phyloP scores from a whole-genome alignment of 768 basidiomycete genomes.

The Rhodotorula sphaerocarpa region DNA sequence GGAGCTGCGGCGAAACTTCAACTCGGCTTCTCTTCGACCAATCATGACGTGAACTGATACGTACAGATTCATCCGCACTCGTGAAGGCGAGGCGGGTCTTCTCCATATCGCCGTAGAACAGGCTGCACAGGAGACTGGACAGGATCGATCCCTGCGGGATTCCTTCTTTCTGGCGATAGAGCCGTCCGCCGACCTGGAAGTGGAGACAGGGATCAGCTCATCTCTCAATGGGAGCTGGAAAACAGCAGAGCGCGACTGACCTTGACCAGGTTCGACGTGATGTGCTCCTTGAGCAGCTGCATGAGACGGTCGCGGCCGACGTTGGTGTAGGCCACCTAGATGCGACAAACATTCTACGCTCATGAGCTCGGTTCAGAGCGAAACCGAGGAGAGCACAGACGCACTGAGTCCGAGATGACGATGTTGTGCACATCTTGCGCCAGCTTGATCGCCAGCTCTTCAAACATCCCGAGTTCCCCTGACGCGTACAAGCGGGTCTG shows the following conservation, averaged over 20 bases:
- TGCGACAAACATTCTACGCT: neutral
- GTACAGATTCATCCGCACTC: constrained; percentile 56
- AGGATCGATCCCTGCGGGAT: constrained; percentile 97
- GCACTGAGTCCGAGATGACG: constrained; percentile 77
- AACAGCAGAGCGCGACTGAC: constrained; percentile 46
- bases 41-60: constrained; percentile 37
- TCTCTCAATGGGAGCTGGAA: no score
- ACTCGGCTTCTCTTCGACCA: neutral
- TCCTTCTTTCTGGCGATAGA: constrained; percentile 80
- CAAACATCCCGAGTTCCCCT: constrained; percentile 73
- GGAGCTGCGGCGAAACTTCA: constrained; percentile 49
- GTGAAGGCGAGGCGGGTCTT: constrained; percentile 50
- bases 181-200: constrained; percentile 65
- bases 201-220: neutral
- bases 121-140: constrained; percentile 76
- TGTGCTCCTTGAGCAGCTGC: constrained; percentile 73
- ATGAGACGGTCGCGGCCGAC: constrained; percentile 57
- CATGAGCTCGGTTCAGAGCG: neutral
- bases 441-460: constrained; percentile 59
- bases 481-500: no score
- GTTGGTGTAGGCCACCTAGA: constrained; percentile 53
- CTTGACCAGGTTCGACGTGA: constrained; percentile 86
- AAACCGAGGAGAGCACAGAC: neutral
- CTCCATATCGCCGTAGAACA: constrained; percentile 91
- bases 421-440: constrained; percentile 62